Base-by-base conservation (phyloP, 1,284 basidiomycete species). In the Microstroma glucosiphilum region DNA sequence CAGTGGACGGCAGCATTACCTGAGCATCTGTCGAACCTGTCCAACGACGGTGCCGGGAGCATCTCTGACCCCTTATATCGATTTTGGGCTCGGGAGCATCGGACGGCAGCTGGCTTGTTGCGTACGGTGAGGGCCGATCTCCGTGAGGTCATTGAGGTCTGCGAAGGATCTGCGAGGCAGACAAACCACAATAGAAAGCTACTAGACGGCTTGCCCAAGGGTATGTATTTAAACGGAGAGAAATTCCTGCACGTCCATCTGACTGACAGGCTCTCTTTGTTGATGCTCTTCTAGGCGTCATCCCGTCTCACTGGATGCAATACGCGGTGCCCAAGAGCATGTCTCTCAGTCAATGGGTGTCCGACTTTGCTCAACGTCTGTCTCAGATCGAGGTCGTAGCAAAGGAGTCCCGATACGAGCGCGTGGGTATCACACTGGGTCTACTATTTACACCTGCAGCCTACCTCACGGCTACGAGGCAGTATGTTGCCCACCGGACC, bases 11-110 rank as follows among this genome's bases (percentile, higher is more conserved):
- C 57, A 26, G 40, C 63, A 26, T 61, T 72, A 40, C 69, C 72
- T n/a, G 53, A 48, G 21, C 54, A 57, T 6, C 63, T 73, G 0
- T 58, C 66, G 1, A 11, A 58, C 23, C 48, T 73, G n/a, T 56
- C 58, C 1, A 59, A 30, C n/a, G 72, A 66, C 55, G 23, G 46
- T 12, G n/a, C 51, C 2, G n/a, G 21, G 3, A 67, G 68, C n/a
- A 65, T 75, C 37, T 66, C 69, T 19, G 73, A 77, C 56, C 75
- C 75, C 7, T 62, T 73, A 11, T 71, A 65, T 56, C 69, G 75
- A 17, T 79, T 79, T 60, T 79, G 77, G 77, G 69, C 72, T n/a
- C 68, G 76, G 8, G 77, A 79, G 63, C 69, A 70, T 40, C 65
- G 63, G 12, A 66, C 64, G 3, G 76, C 70, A 0, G 58, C 62